These are phyloP conservation scores for Camellia granthamiana DNA, from an alignment of 148 eudicot genomes.

Conservation along the genomic window DNA sequence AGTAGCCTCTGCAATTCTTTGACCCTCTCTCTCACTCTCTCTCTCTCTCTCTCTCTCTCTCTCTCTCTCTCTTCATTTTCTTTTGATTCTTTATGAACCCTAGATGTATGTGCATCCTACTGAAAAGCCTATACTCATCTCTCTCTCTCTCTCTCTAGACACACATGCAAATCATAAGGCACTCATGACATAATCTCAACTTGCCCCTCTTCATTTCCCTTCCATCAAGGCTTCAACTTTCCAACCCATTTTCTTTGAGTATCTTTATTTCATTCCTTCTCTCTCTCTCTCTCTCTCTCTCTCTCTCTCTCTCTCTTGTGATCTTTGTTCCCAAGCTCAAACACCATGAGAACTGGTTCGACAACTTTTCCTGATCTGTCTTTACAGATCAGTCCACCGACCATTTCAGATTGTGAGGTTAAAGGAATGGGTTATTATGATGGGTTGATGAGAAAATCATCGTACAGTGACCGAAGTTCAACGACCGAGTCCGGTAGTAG, in stretches of 20 bases:
- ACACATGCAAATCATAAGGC: conserved; percentile 71
- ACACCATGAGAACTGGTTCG: conserved; percentile 15
- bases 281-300: background rate
- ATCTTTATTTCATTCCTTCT: background rate
- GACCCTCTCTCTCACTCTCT: background rate
- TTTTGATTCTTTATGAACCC: conserved; percentile 20
- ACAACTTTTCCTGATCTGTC: conserved; percentile 61
- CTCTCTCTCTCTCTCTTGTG: background rate
- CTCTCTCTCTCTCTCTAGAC: conserved; percentile 16
- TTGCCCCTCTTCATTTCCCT: background rate
- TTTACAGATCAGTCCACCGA: conserved; percentile 67
- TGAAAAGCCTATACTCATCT: conserved; percentile 20
- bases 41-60: conserved; percentile 1
- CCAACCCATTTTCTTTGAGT: background rate
- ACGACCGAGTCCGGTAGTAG: conserved; percentile 38
- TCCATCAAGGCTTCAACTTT: background rate
- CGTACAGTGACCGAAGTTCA: conserved; percentile 29
- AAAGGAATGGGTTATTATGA: conserved; percentile 16
- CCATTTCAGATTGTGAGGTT: conserved; percentile 20
- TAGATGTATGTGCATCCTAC: conserved; percentile 10
- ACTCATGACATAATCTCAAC: conserved; percentile 77
- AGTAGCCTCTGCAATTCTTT: conserved; percentile 1
- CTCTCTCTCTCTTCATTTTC: conserved; percentile 6
- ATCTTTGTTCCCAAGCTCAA: conserved; percentile 21
- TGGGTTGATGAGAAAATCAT: conserved; percentile 8